Percentiles rank a stretch among this genome's conserved stretches.
These are phyloP conservation scores for Saprolegnia parasitica DNA, from an alignment of 352 stramenopile genomes.

Conservation along the genomic window DNA sequence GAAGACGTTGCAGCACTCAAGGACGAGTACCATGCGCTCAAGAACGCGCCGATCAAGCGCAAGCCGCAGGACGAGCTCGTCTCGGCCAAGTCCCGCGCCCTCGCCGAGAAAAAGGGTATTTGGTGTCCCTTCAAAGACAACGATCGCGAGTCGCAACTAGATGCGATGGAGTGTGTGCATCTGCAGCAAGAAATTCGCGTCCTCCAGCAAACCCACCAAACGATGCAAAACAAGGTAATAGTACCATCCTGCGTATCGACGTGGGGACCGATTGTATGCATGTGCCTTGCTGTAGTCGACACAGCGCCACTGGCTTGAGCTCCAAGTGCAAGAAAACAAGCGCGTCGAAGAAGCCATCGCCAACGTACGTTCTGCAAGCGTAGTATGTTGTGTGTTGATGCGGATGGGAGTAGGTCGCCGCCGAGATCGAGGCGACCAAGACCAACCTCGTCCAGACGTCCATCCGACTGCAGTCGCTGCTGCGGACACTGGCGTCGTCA, in stretches of 20 bases:
- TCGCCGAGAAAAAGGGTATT: constrained; percentile 2
- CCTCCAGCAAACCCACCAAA: constrained; percentile 2
- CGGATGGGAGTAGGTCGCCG: neutral
- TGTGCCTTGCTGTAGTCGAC: too few relatives aligned
- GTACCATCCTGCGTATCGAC: too few relatives aligned
- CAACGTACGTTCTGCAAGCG: neutral
- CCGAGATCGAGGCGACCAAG: neutral
- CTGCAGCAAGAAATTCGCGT: constrained; percentile 15
- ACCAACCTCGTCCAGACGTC: neutral
- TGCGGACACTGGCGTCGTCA: constrained; percentile 9
- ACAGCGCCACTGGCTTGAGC: constrained; percentile 4
- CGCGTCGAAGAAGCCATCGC: neutral
- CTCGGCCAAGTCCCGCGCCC: constrained; percentile 1
- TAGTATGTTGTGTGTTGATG: neutral
- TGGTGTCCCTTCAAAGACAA: neutral
- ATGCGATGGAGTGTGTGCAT: neutral
- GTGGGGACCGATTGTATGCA: too few relatives aligned
- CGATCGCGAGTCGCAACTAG: neutral
- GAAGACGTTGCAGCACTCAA: constrained; percentile 6
- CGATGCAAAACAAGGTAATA: constrained; percentile 17
- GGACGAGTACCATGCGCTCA: constrained; percentile 15
- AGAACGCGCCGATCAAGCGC: constrained; percentile 20
- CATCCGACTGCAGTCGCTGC: constrained; percentile 10
- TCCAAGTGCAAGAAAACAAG: constrained; percentile 17
- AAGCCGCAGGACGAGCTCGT: constrained; percentile 8